These are phyloP conservation scores for Aspergillus aculeatus DNA, from an alignment of 2,329 filamentous ascomycete species.

Conservation along the genomic window DNA sequence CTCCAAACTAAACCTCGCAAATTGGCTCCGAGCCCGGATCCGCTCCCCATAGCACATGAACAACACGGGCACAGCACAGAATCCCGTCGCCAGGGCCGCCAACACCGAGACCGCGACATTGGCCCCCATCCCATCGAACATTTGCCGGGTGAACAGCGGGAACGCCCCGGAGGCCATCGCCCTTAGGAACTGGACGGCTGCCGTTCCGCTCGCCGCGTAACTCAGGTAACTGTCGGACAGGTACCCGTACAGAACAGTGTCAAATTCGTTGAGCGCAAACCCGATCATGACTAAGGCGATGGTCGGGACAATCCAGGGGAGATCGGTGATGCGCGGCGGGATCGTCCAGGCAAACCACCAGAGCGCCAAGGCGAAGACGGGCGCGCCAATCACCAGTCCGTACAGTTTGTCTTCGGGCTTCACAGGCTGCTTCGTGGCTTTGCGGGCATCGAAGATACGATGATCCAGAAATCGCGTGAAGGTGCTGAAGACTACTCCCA, in stretches of 20 bases:
- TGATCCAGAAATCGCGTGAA: conserved; percentile 45
- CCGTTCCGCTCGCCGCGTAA: conserved; percentile 46
- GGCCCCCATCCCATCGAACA: conserved; percentile 39
- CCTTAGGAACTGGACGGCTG: conserved; percentile 41
- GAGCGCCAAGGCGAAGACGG: conserved; percentile 45
- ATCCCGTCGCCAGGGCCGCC: conserved; percentile 41
- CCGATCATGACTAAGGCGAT: conserved; percentile 44
- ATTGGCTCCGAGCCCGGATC: conserved; percentile 34
- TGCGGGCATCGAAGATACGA: conserved; percentile 27
- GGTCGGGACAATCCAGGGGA: conserved; percentile 43
- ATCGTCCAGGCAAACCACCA: conserved; percentile 51
- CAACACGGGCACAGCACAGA: conserved; percentile 34
- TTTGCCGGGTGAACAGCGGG: conserved; percentile 40
- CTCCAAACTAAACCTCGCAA: conserved; percentile 33
- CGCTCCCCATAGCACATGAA: conserved; percentile 35
- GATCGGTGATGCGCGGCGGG: conserved; percentile 35
- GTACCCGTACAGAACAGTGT: conserved; percentile 41
- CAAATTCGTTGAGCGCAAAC: conserved; percentile 49
- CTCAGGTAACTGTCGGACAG: conserved; percentile 45
- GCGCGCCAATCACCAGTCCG: conserved; percentile 48
- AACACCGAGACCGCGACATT: conserved; percentile 41
- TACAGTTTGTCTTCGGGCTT: conserved; percentile 49
- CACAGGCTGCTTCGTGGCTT: conserved; percentile 19
- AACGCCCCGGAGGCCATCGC: conserved; percentile 39
- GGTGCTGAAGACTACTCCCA: conserved; percentile 42